phyloP scores from a whole-genome alignment of 1,284 basidiomycete genomes.

The Leucoagaricus sp. region DNA sequence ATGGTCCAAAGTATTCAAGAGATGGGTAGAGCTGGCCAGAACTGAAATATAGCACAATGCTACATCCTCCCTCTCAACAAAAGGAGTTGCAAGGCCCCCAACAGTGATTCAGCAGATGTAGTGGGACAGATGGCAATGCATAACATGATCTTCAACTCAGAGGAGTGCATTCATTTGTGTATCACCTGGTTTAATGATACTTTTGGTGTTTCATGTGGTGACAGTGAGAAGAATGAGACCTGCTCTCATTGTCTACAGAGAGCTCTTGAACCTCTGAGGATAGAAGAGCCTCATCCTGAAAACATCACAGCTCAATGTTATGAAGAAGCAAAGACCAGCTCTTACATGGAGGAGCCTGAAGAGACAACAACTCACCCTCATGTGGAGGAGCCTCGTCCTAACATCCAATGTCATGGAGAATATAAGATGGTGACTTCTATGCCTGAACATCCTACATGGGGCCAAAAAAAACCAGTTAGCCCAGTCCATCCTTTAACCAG shows the following conservation, averaged over 20 bases:
- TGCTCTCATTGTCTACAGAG: not conserved
- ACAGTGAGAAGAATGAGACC: no score
- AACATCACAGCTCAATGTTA: no score
- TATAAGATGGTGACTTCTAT: no score
- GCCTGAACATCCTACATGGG: no score
- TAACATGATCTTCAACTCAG: not conserved
- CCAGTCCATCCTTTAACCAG: no score
- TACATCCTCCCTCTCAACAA: not conserved
- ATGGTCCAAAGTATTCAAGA: slow-evolving; percentile 13
- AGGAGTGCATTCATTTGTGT: not conserved
- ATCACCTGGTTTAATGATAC: not conserved
- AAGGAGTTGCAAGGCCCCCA: no score
- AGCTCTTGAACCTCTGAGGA: not conserved
- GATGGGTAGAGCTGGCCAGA: slow-evolving; percentile 12
- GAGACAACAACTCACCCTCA: not conserved
- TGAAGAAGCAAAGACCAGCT: not conserved
- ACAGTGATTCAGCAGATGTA: not conserved
- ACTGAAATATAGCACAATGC: slow-evolving; percentile 3
- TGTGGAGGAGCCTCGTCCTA: no score
- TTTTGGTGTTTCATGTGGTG: not conserved
- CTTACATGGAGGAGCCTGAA: not conserved
- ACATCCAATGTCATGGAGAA: no score
- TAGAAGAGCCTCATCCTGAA: no score
- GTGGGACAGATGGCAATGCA: not conserved
- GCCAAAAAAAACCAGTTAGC: no score